These are phyloP conservation scores for Scenedesmus sp. DNA, from an alignment of 163 green algal genomes.

Conservation along the genomic window DNA sequence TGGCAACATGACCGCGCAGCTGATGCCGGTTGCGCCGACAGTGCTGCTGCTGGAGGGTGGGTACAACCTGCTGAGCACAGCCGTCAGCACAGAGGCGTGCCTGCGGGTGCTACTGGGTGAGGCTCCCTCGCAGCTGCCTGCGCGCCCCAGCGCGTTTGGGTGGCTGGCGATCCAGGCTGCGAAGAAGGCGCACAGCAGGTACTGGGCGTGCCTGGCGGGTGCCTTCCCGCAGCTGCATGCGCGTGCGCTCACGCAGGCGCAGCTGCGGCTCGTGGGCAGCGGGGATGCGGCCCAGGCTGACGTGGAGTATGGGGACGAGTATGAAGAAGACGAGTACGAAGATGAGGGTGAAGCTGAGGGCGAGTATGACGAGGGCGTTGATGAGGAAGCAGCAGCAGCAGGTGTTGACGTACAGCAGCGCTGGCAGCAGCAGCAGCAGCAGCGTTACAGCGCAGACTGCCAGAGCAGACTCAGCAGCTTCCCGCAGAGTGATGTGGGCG, in stretches of 20 bases:
- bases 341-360: conserved; percentile 7
- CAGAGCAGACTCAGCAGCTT: background rate
- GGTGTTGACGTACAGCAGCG: background rate
- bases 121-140: conserved; percentile 62
- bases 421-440: background rate
- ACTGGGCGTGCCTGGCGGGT: conserved; percentile 46
- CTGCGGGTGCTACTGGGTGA: conserved; percentile 84
- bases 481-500: background rate
- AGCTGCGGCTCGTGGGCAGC: conserved; percentile 5
- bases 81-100: conserved; percentile 77
- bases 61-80: conserved; percentile 86
- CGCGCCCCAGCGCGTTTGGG: background rate
- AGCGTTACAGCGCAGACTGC: background rate
- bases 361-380: background rate
- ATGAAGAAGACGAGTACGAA: conserved; percentile 20
- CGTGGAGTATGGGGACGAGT: conserved; percentile 19
- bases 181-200: conserved; percentile 40
- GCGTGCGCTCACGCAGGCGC: background rate
- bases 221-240: conserved; percentile 24
- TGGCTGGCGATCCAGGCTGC: conserved; percentile 53
- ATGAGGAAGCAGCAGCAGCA: background rate
- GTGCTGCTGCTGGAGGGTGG: conserved; percentile 88
- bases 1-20: conserved; percentile 79
- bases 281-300: background rate
- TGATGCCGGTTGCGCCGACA: conserved; percentile 74